Conservation (phyloP, 805 yeast species). For the Kodamaea neixiangensis region DNA sequence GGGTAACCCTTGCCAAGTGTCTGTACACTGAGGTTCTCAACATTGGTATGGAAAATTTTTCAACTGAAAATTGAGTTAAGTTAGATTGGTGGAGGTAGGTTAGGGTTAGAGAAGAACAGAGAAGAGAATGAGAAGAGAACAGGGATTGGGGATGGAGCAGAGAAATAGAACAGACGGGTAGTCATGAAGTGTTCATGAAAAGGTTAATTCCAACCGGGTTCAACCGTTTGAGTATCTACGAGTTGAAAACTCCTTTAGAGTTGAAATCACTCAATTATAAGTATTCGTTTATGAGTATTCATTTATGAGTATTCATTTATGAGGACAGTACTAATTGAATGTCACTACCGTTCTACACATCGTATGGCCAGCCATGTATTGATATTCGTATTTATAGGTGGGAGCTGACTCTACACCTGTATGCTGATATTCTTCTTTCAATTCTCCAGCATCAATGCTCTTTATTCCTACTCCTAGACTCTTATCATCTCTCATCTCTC, state of each 20-base stretch:
- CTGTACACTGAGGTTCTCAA: constrained; percentile 17
- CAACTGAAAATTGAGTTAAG: background rate
- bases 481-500: background rate
- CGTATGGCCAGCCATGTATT: background rate
- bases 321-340: too few relatives aligned
- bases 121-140: background rate
- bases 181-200: too few relatives aligned
- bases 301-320: too few relatives aligned
- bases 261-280: too few relatives aligned
- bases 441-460: background rate
- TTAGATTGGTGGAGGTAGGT: background rate
- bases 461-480: background rate
- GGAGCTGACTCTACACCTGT: background rate
- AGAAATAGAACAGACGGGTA: too few relatives aligned
- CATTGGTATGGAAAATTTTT: constrained; percentile 4
- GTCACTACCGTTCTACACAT: background rate
- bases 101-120: background rate
- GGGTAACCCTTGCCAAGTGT: constrained; percentile 13
- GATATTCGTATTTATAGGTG: background rate
- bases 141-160: too few relatives aligned
- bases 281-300: too few relatives aligned
- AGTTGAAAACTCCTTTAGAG: too few relatives aligned
- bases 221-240: too few relatives aligned
- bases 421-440: background rate
- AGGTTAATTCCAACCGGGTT: too few relatives aligned